Conservation (phyloP, 164 flowering plant genomes). For the Warburgia ugandensis region DNA sequence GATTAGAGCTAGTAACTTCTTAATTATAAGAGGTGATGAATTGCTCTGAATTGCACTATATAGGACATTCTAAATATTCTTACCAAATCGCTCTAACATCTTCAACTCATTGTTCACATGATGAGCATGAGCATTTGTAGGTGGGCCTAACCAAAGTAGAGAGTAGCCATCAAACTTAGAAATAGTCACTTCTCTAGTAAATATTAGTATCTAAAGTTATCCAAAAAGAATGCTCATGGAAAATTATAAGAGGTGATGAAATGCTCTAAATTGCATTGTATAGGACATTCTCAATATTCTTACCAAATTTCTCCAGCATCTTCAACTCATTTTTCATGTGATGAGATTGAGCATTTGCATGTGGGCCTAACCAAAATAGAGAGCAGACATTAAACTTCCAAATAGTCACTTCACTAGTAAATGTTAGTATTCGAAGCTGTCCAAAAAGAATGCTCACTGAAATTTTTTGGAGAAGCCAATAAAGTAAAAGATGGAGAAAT, state of each 20-base stretch:
- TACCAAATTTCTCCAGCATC: constrained; percentile 88
- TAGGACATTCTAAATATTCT: constrained; percentile 2
- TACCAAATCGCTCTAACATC: constrained; percentile 88
- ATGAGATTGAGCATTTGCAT: constrained; percentile 55
- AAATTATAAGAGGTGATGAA: too few species aligned
- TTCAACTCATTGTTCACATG: constrained; percentile 59
- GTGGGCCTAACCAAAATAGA: constrained; percentile 53
- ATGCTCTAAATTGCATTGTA: too few species aligned
- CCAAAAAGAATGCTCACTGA: not conserved
- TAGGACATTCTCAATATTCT: constrained; percentile 2
- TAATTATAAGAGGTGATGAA: too few species aligned
- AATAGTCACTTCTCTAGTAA: too few species aligned
- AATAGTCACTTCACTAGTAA: too few species aligned
- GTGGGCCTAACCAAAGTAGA: constrained; percentile 54
- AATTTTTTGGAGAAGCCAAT: not conserved
- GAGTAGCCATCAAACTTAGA: too few species aligned
- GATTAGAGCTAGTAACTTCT: too few species aligned
- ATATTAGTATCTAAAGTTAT: too few species aligned
- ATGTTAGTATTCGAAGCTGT: too few species aligned
- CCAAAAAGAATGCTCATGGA: too few species aligned
- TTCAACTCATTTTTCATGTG: constrained; percentile 59
- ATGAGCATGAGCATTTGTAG: constrained; percentile 54
- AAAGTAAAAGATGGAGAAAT: not conserved
- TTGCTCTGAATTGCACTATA: too few species aligned
- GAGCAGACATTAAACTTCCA: too few species aligned